These are phyloP conservation scores for Cardamine resedifolia DNA, from an alignment of 345 rosid species.

Conservation along the genomic window DNA sequence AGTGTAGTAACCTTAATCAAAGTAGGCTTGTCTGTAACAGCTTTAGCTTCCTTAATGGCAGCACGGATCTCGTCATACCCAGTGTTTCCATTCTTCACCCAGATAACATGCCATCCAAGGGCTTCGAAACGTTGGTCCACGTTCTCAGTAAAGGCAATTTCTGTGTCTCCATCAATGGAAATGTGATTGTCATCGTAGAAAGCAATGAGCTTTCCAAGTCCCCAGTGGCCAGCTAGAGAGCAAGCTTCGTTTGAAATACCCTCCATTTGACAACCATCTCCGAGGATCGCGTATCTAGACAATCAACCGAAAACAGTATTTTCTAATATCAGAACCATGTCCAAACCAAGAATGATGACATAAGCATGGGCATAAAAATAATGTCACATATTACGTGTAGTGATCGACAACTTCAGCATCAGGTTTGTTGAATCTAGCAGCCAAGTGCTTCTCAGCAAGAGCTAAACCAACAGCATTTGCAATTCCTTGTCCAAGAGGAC, in stretches of 20 bases:
- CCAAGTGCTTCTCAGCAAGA: conserved; percentile 89
- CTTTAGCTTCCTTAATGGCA: conserved; percentile 97
- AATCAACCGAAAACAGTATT: conserved; percentile 8
- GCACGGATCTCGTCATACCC: conserved; percentile 99
- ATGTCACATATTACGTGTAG: conserved; percentile 59
- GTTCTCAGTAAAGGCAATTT: conserved; percentile 91
- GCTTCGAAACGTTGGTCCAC: conserved; percentile 89
- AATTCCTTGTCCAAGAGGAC: conserved; percentile 94
- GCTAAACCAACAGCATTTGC: conserved; percentile 97
- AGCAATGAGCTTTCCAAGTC: conserved; percentile 97
- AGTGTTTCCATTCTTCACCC: conserved; percentile 99
- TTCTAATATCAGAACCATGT: background rate
- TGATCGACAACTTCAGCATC: conserved; percentile 79
- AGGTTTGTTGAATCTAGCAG: conserved; percentile 88
- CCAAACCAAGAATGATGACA: conserved; percentile 10
- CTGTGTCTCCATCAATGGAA: conserved; percentile 97
- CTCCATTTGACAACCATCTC: conserved; percentile 99
- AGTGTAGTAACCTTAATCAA: conserved; percentile 64
- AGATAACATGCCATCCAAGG: conserved; percentile 99
- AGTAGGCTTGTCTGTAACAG: conserved; percentile 92
- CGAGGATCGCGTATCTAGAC: conserved; percentile 67
- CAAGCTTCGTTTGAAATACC: conserved; percentile 91
- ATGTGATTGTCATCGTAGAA: conserved; percentile 99
- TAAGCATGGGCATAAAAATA: background rate
- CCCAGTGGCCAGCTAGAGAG: conserved; percentile 98